These are phyloP conservation scores for Aspergillus ochraceus DNA, from an alignment of 2,329 filamentous ascomycete species.

Conservation along the genomic window DNA sequence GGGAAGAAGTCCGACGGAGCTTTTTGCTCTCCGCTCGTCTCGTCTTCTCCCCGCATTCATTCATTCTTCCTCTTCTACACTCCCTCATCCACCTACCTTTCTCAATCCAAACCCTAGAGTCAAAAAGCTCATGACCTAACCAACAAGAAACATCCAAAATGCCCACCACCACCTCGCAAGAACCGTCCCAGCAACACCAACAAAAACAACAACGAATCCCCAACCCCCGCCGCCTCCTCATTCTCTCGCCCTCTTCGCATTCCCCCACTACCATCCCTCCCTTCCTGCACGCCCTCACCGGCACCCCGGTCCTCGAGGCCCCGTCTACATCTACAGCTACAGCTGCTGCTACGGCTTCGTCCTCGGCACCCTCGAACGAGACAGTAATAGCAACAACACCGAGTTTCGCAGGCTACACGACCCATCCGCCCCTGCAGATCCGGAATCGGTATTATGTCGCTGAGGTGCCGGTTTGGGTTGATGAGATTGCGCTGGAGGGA, in stretches of 20 bases:
- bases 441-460: conserved; percentile 46
- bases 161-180: conserved; percentile 2
- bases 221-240: conserved; percentile 44
- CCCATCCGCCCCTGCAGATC: conserved; percentile 43
- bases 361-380: too few species aligned
- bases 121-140: background rate
- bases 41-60: background rate
- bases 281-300: conserved; percentile 39
- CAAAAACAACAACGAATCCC: conserved; percentile 12
- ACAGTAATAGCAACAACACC: conserved; percentile 15
- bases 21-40: background rate
- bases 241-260: conserved; percentile 39
- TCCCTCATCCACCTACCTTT: too few species aligned
- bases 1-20: too few species aligned
- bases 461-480: conserved; percentile 49
- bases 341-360: conserved; percentile 9
- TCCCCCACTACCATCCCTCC: conserved; percentile 37
- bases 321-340: conserved; percentile 4
- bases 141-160: conserved; percentile 2
- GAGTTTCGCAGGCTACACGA: conserved; percentile 47
- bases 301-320: conserved; percentile 23
- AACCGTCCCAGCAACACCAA: background rate
- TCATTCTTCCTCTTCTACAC: background rate
- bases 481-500: conserved; percentile 39
- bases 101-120: background rate